Evolutionary conservation across 176 grass and related monocot genomes (phyloP).

Genomic region (Saccharum spontaneum): DNA sequence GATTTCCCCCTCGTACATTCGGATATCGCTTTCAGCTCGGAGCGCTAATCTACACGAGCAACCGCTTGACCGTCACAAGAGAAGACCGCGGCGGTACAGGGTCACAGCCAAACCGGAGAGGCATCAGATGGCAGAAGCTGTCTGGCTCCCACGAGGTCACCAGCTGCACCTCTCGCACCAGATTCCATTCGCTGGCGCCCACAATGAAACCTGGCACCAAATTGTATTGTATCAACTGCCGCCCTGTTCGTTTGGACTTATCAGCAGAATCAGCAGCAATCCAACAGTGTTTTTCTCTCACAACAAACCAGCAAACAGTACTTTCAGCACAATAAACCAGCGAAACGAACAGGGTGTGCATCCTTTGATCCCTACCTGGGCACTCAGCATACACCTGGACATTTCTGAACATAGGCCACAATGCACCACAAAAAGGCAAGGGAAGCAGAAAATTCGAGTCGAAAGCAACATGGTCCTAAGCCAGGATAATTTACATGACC

Average conservation of each 20-base stretch:
- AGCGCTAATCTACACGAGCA: background rate
- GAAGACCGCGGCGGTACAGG: too few relatives aligned
- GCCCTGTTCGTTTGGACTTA: too few relatives aligned
- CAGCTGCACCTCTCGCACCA: background rate
- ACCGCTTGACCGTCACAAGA: background rate
- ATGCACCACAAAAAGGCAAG: background rate
- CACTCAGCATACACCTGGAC: background rate
- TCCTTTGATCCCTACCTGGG: background rate
- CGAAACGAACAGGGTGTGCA: too few relatives aligned
- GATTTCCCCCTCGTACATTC: slow-evolving; percentile 12
- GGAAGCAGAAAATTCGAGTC: background rate
- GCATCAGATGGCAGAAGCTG: background rate
- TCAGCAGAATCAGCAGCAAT: too few relatives aligned
- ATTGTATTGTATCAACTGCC: too few relatives aligned
- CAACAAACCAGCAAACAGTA: too few relatives aligned
- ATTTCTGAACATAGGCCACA: background rate
- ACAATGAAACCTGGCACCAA: background rate
- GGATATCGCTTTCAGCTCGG: background rate
- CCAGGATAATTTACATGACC: slow-evolving; percentile 8
- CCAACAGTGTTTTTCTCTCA: too few relatives aligned
- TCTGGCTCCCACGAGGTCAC: background rate
- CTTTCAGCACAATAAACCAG: too few relatives aligned
- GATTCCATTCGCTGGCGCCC: background rate
- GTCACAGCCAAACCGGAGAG: too few relatives aligned
- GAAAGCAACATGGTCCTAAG: slow-evolving; percentile 9